phyloP scores from a whole-genome alignment of 2,329 filamentous ascomycete genomes.

The Nannizzia gypsea region DNA sequence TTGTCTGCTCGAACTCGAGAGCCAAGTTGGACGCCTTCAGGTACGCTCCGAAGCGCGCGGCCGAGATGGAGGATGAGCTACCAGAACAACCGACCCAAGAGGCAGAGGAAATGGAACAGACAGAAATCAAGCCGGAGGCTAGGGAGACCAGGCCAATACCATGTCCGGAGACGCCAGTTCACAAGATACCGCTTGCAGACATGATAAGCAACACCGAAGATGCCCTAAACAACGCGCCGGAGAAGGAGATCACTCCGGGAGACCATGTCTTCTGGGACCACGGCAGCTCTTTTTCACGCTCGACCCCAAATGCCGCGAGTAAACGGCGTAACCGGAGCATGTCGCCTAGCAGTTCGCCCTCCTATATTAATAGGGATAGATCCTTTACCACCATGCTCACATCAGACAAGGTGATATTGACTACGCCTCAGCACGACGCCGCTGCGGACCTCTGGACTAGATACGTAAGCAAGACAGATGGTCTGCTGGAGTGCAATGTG shows the following conservation, averaged over 20 bases:
- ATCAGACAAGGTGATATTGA: slow-evolving; percentile 44
- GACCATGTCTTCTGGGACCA: slow-evolving; percentile 51
- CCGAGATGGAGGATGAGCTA: not conserved
- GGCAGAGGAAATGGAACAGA: not conserved
- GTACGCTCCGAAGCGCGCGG: slow-evolving; percentile 6
- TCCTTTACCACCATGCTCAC: slow-evolving; percentile 18
- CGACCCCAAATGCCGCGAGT: slow-evolving; percentile 37
- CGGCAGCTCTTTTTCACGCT: slow-evolving; percentile 29
- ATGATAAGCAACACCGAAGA: slow-evolving; percentile 51
- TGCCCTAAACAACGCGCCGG: slow-evolving; percentile 35
- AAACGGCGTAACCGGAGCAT: slow-evolving; percentile 63
- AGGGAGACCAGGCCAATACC: slow-evolving; percentile 14
- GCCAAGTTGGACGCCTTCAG: slow-evolving; percentile 28
- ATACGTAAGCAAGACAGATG: slow-evolving; percentile 47
- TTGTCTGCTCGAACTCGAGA: slow-evolving; percentile 23
- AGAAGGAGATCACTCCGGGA: slow-evolving; percentile 44
- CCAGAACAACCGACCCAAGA: not conserved
- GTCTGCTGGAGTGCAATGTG: slow-evolving; percentile 41
- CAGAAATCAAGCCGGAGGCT: not conserved
- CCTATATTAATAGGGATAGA: slow-evolving; percentile 26
- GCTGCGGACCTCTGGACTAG: slow-evolving; percentile 67
- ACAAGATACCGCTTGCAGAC: slow-evolving; percentile 48
- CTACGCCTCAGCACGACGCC: slow-evolving; percentile 58
- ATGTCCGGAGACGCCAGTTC: slow-evolving; percentile 47
- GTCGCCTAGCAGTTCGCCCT: slow-evolving; percentile 59